Percentiles rank a stretch among this genome's conserved stretches.
These are phyloP conservation scores for Chytridium lagenaria DNA, from an alignment of 371 early-diverging fungal genomes.

Conservation along the genomic window DNA sequence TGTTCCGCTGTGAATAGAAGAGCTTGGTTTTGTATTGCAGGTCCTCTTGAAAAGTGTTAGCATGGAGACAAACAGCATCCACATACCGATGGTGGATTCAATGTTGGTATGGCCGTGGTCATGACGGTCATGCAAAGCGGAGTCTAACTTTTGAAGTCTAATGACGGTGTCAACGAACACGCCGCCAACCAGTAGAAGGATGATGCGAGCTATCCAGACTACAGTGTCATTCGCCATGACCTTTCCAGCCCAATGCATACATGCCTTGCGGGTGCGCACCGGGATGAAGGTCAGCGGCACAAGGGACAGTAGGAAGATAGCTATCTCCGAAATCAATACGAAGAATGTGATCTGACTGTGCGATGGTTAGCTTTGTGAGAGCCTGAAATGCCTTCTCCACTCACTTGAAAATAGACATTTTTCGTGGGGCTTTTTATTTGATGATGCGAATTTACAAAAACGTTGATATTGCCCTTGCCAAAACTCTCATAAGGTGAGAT, in stretches of 20 bases:
- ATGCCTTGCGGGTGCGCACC: constrained; percentile 38
- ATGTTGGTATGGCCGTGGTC: constrained; percentile 20
- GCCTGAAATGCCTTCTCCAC: neutral
- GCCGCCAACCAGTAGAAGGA: constrained; percentile 44
- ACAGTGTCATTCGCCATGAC: constrained; percentile 36
- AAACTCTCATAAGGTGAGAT: neutral
- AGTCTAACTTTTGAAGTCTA: constrained; percentile 39
- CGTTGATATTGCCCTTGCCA: neutral
- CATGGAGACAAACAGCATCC: neutral
- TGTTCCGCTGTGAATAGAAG: constrained; percentile 51
- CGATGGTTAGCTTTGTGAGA: neutral
- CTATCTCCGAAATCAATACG: constrained; percentile 41
- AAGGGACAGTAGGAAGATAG: constrained; percentile 40
- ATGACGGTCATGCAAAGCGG: constrained; percentile 30
- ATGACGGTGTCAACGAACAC: constrained; percentile 48
- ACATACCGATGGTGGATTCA: constrained; percentile 27
- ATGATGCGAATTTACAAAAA: neutral
- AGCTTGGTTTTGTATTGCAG: constrained; percentile 39
- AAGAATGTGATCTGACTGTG: constrained; percentile 46
- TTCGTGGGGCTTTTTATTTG: neutral
- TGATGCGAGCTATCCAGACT: constrained; percentile 45
- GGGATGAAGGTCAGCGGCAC: constrained; percentile 48
- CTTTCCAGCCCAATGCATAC: constrained; percentile 31
- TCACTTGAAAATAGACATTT: constrained; percentile 21
- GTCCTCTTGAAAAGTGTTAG: constrained; percentile 24